These are phyloP conservation scores for Diospyros lotus DNA, from an alignment of 148 eudicot species.

Conservation along the genomic window DNA sequence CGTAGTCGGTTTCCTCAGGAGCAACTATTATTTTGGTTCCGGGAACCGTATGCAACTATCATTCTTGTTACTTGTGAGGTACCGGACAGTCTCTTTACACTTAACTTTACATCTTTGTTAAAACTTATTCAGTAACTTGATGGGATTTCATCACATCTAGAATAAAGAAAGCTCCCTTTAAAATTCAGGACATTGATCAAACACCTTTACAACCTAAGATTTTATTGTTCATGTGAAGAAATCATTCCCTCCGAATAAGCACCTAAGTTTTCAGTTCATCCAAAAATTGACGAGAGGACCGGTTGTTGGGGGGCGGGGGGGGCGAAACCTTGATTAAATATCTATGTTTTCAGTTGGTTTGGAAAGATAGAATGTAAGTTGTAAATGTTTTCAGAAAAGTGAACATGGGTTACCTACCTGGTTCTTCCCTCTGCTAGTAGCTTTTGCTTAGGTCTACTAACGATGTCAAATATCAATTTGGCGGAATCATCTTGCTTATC, in stretches of 20 bases:
- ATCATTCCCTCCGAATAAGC: neutral
- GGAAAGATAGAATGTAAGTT: conserved; percentile 2
- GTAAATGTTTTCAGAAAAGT: neutral
- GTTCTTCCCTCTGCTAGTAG: neutral
- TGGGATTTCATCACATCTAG: neutral
- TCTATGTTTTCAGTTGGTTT: conserved; percentile 2
- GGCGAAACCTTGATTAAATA: neutral
- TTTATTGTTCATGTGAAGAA: neutral
- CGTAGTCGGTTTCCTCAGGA: conserved; percentile 92
- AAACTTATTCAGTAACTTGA: neutral
- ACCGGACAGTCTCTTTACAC: conserved; percentile 10
- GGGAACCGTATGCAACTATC: conserved; percentile 94
- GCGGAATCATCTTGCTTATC: neutral
- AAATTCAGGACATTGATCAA: neutral
- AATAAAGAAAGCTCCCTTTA: neutral
- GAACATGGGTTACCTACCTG: neutral
- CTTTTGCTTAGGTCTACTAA: neutral
- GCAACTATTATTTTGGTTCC: conserved; percentile 82
- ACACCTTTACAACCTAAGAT: neutral
- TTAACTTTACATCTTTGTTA: neutral
- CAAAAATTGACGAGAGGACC: neutral
- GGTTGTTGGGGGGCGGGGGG: neutral
- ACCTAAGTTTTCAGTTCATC: neutral
- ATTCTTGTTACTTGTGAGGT: conserved; percentile 98
- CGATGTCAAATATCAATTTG: neutral